A percentile compares a stretch with the other conserved stretches of the same genome.
Conservation (phyloP, 306 rosid genomes). For the Dryas alaskensis region DNA sequence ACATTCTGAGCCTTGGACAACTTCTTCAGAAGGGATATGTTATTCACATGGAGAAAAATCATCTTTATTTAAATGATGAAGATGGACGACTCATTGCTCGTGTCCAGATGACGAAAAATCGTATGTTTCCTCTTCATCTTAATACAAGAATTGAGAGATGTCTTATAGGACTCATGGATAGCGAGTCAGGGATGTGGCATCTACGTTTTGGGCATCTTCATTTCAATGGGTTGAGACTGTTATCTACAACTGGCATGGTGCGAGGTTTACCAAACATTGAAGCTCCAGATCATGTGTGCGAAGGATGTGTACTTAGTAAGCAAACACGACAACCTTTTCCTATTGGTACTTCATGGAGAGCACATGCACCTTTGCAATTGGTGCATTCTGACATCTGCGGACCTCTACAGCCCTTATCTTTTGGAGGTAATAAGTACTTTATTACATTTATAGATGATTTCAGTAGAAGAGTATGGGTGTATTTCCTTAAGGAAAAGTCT, state of each 20-base stretch:
- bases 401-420: too few species aligned
- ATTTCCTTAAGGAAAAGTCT: too few species aligned
- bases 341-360: neutral
- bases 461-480: too few species aligned
- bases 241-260: neutral
- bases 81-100: neutral
- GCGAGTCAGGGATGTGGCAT: neutral
- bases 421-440: too few species aligned
- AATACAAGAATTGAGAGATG: neutral
- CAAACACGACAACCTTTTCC: neutral
- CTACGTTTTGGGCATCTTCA: neutral
- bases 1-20: conserved; percentile 8
- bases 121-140: neutral
- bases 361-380: neutral
- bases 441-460: too few species aligned
- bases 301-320: neutral
- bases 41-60: neutral
- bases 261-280: neutral
- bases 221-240: neutral
- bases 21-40: neutral
- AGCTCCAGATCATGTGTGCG: neutral
- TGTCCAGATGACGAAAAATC: neutral
- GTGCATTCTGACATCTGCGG: neutral
- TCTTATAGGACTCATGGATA: too few species aligned
- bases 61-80: neutral